A percentile compares a stretch with the other conserved stretches of the same genome.
Conservation (phyloP, 2,329 filamentous ascomycete species). For the Ophiosphaerella narmari region DNA sequence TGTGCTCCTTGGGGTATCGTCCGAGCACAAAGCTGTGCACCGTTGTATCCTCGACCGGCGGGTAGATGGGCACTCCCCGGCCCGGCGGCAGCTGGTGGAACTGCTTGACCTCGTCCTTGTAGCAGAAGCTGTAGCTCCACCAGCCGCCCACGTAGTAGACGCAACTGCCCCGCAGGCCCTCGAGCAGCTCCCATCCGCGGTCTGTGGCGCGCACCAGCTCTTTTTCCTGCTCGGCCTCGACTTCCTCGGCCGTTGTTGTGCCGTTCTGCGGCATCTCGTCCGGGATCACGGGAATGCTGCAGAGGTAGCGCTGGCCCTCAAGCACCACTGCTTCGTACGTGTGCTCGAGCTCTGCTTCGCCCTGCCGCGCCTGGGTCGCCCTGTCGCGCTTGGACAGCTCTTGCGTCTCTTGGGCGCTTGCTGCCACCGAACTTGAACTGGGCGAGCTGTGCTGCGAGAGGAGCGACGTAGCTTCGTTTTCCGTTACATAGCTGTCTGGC, state of each 20-base stretch:
- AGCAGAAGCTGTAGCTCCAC: slow-evolving; percentile 97
- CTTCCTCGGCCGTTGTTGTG: slow-evolving; percentile 68
- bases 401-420: slow-evolving; percentile 41
- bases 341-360: slow-evolving; percentile 37
- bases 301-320: slow-evolving; percentile 75
- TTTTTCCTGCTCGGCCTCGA: slow-evolving; percentile 75
- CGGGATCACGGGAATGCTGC: slow-evolving; percentile 75
- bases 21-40: slow-evolving; percentile 80
- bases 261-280: slow-evolving; percentile 59
- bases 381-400: slow-evolving; percentile 41
- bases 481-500: slow-evolving; percentile 71
- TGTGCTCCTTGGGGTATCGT: slow-evolving; percentile 51
- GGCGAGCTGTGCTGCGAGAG: slow-evolving; percentile 48
- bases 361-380: slow-evolving; percentile 14
- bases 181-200: slow-evolving; percentile 79
- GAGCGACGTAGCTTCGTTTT: slow-evolving; percentile 68
- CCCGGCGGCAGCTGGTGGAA: slow-evolving; percentile 81
- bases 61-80: slow-evolving; percentile 67
- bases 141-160: slow-evolving; percentile 85
- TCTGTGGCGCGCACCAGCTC: slow-evolving; percentile 78
- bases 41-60: slow-evolving; percentile 76
- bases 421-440: slow-evolving; percentile 31
- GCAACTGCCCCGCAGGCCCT: slow-evolving; percentile 76
- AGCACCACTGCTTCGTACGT: slow-evolving; percentile 77
- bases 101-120: slow-evolving; percentile 83